Base-by-base conservation (phyloP, 1,284 basidiomycete species). In the Pseudozyma hubeiensis region DNA sequence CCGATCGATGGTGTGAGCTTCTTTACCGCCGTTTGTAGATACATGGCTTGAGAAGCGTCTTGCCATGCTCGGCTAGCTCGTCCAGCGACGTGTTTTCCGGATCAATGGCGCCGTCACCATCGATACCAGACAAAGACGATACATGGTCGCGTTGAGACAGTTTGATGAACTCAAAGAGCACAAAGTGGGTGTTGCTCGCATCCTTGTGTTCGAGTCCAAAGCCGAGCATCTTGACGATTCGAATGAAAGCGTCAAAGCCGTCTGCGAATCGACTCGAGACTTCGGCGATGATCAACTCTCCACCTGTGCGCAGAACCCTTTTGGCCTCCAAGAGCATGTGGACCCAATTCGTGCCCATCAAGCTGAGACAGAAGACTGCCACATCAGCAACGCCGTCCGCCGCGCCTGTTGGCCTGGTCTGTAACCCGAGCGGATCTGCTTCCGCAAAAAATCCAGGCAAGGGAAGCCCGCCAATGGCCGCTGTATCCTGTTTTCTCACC, bases 331-430 rank as follows among this genome's bases (percentile, higher is more conserved):
- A 88, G 39, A 98, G 88, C 83, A 93, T 94, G 29, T 88, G 89
- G 14, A 93, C 89, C 97, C 97, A 99, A 84, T 99, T 97, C 10
- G 91, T 93, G 39, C 93, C 93, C 97, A 99, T 99, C 66, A 99
- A 87, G 80, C 93, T 96, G 65, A 99, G 87, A 44, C 94, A 93
- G 84, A 94, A 99, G 31, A 99, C 91, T 1, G 90, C 94, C 6
- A 93, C 91, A 81, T 99, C 96, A 4, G 93, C 93, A 6, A 97
- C 85, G 70, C 92, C 77, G 0, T 68, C 64, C 3, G 67, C 58
- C 1, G 30, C 16, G 2, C 41, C 49, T 13, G 40, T 34, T 35
- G 54, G 55, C 3, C 16, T 29, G 7, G 9, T 29, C 19, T 41
- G 13, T 16, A 66, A 44, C 4, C 55, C 59, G 0, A 74, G 44